phyloP scores from a whole-genome alignment of 2,329 filamentous ascomycete genomes.

The Exophiala xenobiotica region DNA sequence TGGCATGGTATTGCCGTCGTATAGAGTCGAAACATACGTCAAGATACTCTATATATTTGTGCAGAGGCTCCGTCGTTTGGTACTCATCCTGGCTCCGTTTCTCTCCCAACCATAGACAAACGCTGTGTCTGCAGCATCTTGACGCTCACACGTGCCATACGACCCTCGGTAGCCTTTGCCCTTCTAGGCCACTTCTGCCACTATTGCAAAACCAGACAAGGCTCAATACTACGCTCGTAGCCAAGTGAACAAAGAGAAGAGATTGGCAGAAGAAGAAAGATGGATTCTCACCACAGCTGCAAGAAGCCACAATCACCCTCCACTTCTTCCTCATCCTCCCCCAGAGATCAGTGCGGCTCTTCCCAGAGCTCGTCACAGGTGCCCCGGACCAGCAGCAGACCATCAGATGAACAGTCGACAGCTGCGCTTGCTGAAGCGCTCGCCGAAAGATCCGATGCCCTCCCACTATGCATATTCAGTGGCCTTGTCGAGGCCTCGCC shows the following conservation, averaged over 20 bases:
- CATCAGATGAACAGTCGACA: slow-evolving; percentile 3
- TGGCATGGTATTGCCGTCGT: no score
- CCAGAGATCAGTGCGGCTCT: background rate
- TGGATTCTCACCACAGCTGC: background rate
- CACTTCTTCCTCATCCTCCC: background rate
- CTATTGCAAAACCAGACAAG: no score
- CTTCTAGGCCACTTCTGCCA: no score
- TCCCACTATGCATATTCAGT: slow-evolving; percentile 15
- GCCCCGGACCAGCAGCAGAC: background rate
- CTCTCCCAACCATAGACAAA: no score
- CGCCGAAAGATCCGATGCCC: slow-evolving; percentile 2
- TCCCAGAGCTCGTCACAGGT: background rate
- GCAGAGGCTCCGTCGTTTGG: no score
- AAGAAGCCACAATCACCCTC: background rate
- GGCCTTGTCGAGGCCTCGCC: slow-evolving; percentile 19
- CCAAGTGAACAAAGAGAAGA: background rate
- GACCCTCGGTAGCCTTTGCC: no score
- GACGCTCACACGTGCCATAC: no score
- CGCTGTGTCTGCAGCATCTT: no score
- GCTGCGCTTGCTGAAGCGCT: slow-evolving; percentile 10
- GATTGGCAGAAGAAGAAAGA: background rate
- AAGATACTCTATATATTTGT: no score
- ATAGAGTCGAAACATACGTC: no score
- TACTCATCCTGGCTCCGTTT: no score
- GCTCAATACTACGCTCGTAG: no score